phyloP scores from a whole-genome alignment of 1,284 basidiomycete species.

The Puccinia brachypodii region DNA sequence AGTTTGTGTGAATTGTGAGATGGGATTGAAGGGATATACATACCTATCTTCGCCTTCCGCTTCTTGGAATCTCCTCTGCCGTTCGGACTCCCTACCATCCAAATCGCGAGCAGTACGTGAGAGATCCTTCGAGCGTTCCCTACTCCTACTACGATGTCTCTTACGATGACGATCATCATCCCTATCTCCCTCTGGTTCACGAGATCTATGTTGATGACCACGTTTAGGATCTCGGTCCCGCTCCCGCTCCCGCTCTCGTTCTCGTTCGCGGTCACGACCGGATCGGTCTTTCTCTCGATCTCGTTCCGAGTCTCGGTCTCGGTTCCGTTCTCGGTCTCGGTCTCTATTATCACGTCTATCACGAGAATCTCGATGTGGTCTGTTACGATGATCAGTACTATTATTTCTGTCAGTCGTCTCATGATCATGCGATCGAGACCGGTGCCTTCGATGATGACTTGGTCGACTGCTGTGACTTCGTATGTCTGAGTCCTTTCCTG shows the following conservation, averaged over 20 bases:
- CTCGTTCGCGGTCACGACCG: conserved; percentile 39
- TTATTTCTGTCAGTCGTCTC: conserved; percentile 33
- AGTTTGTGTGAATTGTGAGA: too few species aligned
- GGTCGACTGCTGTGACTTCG: conserved; percentile 38
- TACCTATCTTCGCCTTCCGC: conserved; percentile 39
- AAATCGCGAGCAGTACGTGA: conserved; percentile 50
- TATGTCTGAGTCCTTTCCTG: conserved; percentile 42
- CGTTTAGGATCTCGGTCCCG: conserved; percentile 57
- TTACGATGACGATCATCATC: conserved; percentile 64
- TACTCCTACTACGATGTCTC: conserved; percentile 52
- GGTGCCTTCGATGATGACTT: conserved; percentile 38
- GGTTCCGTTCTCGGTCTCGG: conserved; percentile 9
- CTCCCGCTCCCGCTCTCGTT: conserved; percentile 52
- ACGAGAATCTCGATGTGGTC: conserved; percentile 44
- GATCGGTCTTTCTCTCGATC: conserved; percentile 40
- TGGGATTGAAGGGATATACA: background rate
- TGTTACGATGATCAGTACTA: conserved; percentile 34
- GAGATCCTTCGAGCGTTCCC: conserved; percentile 54
- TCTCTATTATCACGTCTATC: conserved; percentile 41
- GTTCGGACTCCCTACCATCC: conserved; percentile 51
- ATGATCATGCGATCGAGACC: conserved; percentile 43
- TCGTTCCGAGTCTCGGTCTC: conserved; percentile 13
- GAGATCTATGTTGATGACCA: conserved; percentile 53
- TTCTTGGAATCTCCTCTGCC: conserved; percentile 38
- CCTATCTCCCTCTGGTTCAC: conserved; percentile 56